Percentiles rank a stretch among this genome's conserved stretches.
phyloP scores from a whole-genome alignment of 2,329 filamentous ascomycete species.

The Diaporthe citri region DNA sequence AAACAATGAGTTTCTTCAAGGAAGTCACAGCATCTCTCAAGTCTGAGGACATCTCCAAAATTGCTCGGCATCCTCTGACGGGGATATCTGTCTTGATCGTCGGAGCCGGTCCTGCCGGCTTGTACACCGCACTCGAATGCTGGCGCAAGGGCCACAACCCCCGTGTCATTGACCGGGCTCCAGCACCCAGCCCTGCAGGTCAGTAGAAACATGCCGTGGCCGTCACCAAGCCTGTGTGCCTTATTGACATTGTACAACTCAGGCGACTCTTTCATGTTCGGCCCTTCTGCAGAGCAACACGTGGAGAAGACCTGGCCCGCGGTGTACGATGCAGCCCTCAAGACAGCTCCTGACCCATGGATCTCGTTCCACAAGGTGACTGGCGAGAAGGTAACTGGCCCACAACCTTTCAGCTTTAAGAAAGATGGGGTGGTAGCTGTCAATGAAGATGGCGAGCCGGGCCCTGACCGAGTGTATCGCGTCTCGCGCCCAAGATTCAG shows the following conservation, averaged over 20 bases:
- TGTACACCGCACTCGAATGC: slow-evolving; percentile 39
- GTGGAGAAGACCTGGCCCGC: slow-evolving; percentile 42
- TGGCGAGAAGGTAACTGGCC: slow-evolving; percentile 42
- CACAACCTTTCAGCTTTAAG: slow-evolving; percentile 40
- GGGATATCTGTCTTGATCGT: slow-evolving; percentile 37
- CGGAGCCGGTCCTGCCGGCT: slow-evolving; percentile 37
- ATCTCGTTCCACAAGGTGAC: slow-evolving; percentile 44
- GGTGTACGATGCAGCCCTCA: slow-evolving; percentile 7
- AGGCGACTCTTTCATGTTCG: slow-evolving; percentile 46
- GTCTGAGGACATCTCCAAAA: background rate
- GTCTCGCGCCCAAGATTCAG: slow-evolving; percentile 42
- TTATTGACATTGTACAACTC: background rate
- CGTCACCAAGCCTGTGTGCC: too few species aligned
- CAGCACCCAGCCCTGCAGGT: slow-evolving; percentile 30
- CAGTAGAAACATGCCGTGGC: background rate
- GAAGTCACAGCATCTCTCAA: background rate
- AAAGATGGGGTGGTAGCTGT: background rate
- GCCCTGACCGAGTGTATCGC: background rate
- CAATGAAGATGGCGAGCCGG: slow-evolving; percentile 24
- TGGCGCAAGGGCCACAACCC: slow-evolving; percentile 40
- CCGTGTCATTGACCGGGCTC: slow-evolving; percentile 30
- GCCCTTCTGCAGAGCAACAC: slow-evolving; percentile 39
- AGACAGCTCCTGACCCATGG: slow-evolving; percentile 39
- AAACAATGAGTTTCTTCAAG: slow-evolving; percentile 31
- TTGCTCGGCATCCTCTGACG: slow-evolving; percentile 27